A percentile compares a stretch with the other conserved stretches of the same genome.
phyloP scores from a whole-genome alignment of 768 basidiomycete species.

The Tulasnella sp. region DNA sequence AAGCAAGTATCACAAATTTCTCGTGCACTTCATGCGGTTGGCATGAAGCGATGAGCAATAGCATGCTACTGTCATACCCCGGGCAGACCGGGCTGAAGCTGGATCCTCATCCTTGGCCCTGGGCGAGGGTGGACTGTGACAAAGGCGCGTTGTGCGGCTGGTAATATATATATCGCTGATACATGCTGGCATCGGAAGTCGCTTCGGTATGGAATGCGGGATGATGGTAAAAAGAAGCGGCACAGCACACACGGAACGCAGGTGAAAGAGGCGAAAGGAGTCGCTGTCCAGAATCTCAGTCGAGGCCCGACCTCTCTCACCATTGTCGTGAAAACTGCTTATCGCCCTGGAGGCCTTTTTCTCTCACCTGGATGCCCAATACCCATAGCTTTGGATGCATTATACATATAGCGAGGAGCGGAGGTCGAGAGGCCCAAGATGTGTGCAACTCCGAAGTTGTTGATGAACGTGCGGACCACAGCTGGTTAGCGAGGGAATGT shows the following conservation, averaged over 20 bases:
- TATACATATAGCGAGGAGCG: not conserved
- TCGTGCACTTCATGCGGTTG: not conserved
- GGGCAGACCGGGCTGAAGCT: not conserved
- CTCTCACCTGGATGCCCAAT: not conserved
- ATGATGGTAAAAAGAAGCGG: not conserved
- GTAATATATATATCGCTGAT: not conserved
- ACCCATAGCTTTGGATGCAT: not conserved
- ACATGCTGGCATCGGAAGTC: not conserved
- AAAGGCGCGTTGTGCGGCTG: not conserved
- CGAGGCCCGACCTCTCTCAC: not conserved
- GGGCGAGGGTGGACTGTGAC: not conserved
- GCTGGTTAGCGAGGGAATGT: not conserved
- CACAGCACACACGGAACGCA: not conserved
- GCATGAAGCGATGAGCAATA: not conserved
- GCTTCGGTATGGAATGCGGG: not conserved
- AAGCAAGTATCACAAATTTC: not conserved
- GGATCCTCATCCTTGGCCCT: not conserved
- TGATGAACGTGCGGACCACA: not conserved
- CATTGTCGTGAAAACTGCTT: not conserved
- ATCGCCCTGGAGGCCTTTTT: not conserved
- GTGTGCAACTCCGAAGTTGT: not conserved
- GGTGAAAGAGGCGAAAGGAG: not conserved
- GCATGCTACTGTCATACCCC: not conserved
- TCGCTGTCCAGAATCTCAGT: not conserved
- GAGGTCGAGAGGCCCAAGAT: not conserved